phyloP scores from a whole-genome alignment of 2,329 filamentous ascomycete species.

The Ilyonectria sp. region DNA sequence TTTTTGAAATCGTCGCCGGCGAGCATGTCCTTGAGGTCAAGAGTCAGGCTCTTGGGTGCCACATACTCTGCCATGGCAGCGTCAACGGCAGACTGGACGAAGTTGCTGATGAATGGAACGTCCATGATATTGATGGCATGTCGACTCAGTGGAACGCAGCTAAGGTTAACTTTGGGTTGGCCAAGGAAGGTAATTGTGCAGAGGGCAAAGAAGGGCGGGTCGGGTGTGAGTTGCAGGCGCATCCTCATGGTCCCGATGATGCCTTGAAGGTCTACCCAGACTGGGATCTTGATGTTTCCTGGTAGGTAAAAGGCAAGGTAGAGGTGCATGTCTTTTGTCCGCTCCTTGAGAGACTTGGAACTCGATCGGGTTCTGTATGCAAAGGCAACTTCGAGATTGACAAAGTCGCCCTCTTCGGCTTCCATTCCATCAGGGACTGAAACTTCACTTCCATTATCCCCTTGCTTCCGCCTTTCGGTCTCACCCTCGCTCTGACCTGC shows the following conservation, averaged over 20 bases:
- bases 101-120: conserved; percentile 80
- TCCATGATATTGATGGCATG: conserved; percentile 82
- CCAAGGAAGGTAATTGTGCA: conserved; percentile 83
- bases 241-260: conserved; percentile 79
- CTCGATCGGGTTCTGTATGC: conserved; percentile 78
- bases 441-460: conserved; percentile 54
- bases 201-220: conserved; percentile 83
- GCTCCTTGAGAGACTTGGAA: conserved; percentile 75
- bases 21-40: conserved; percentile 84
- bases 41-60: conserved; percentile 80
- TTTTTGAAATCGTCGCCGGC: conserved; percentile 86
- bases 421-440: conserved; percentile 73
- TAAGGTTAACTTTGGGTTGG: conserved; percentile 80
- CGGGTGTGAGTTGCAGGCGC: conserved; percentile 80
- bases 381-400: conserved; percentile 83
- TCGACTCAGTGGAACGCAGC: conserved; percentile 79
- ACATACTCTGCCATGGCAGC: conserved; percentile 83
- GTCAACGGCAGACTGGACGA: conserved; percentile 82
- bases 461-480: conserved; percentile 54
- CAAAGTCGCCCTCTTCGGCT: conserved; percentile 83
- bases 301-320: conserved; percentile 80
- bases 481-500: conserved; percentile 55
- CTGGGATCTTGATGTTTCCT: conserved; percentile 68
- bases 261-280: conserved; percentile 83
- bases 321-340: conserved; percentile 77